Conservation (phyloP, 1,284 basidiomycete genomes). For the Ustilago loliicola region DNA sequence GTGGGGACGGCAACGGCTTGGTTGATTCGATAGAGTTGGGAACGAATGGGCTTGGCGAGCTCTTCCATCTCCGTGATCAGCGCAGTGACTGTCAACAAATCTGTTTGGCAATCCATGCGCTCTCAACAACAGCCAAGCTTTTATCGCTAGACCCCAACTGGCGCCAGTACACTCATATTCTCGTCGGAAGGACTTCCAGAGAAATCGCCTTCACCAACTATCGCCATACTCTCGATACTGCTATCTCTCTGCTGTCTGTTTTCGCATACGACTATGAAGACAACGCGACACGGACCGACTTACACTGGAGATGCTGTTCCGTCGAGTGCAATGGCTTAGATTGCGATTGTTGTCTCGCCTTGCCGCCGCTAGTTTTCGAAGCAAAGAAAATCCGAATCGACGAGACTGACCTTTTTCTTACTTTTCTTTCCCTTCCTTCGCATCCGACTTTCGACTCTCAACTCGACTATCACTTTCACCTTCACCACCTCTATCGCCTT, state of each 20-base stretch:
- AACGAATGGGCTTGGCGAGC: too few species aligned
- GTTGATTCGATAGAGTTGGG: not conserved
- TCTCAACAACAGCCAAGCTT: not conserved
- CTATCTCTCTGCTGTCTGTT: not conserved
- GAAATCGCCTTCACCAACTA: not conserved
- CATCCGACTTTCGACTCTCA: constrained; percentile 8
- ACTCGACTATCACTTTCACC: not conserved
- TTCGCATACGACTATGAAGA: not conserved
- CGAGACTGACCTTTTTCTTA: constrained; percentile 36
- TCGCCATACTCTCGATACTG: not conserved
- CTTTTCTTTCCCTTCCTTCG: constrained; percentile 3
- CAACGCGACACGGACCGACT: too few species aligned
- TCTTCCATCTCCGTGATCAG: too few species aligned
- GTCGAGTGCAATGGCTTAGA: too few species aligned
- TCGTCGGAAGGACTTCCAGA: not conserved
- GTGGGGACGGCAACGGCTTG: not conserved
- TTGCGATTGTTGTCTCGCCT: constrained; percentile 10
- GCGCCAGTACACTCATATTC: not conserved
- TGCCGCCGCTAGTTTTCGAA: not conserved
- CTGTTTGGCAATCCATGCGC: too few species aligned
- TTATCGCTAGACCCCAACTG: not conserved
- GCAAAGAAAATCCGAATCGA: constrained; percentile 10
- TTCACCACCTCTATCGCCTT: constrained; percentile 3
- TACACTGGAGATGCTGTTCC: too few species aligned
- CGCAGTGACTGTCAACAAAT: too few species aligned